These are phyloP conservation scores for Blastobotrys raffinosifermentans DNA, from an alignment of 1,139 yeast genomes.

Conservation along the genomic window DNA sequence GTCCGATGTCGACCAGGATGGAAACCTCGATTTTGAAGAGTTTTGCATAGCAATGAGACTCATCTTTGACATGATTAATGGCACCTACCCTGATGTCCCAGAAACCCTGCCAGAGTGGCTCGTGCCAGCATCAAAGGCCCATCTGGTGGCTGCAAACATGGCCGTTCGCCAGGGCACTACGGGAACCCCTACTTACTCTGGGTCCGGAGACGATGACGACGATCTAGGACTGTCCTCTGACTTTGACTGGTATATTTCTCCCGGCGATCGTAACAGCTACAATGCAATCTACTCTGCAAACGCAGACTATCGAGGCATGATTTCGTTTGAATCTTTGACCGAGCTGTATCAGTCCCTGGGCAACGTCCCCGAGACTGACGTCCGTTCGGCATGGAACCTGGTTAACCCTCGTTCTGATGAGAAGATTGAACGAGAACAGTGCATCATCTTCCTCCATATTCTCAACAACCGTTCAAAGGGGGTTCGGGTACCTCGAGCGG, in stretches of 20 bases:
- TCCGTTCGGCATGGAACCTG: slow-evolving; percentile 91
- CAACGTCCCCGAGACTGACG: slow-evolving; percentile 75
- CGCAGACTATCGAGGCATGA: slow-evolving; percentile 77
- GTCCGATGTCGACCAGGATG: slow-evolving; percentile 90
- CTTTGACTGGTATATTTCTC: slow-evolving; percentile 96
- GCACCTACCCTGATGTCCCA: slow-evolving; percentile 60
- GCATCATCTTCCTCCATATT: slow-evolving; percentile 81
- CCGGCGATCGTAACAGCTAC: slow-evolving; percentile 72
- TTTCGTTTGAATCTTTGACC: slow-evolving; percentile 63
- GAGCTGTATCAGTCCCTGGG: slow-evolving; percentile 63
- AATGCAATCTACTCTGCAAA: slow-evolving; percentile 72
- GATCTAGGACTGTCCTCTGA: slow-evolving; percentile 54
- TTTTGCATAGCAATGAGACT: slow-evolving; percentile 96
- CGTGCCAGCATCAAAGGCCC: slow-evolving; percentile 82
- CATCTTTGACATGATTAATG: slow-evolving; percentile 84
- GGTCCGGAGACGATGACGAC: slow-evolving; percentile 37
- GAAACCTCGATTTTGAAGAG: slow-evolving; percentile 89
- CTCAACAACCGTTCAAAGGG: slow-evolving; percentile 87
- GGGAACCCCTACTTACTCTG: slow-evolving; percentile 16
- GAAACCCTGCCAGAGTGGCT: slow-evolving; percentile 79
- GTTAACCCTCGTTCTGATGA: slow-evolving; percentile 85
- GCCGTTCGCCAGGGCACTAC: slow-evolving; percentile 41
- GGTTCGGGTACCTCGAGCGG: slow-evolving; percentile 81
- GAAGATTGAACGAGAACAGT: slow-evolving; percentile 90
- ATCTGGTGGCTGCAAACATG: slow-evolving; percentile 71